Base-by-base conservation (phyloP, 805 yeast species). In the Saturnispora ahearnii region DNA sequence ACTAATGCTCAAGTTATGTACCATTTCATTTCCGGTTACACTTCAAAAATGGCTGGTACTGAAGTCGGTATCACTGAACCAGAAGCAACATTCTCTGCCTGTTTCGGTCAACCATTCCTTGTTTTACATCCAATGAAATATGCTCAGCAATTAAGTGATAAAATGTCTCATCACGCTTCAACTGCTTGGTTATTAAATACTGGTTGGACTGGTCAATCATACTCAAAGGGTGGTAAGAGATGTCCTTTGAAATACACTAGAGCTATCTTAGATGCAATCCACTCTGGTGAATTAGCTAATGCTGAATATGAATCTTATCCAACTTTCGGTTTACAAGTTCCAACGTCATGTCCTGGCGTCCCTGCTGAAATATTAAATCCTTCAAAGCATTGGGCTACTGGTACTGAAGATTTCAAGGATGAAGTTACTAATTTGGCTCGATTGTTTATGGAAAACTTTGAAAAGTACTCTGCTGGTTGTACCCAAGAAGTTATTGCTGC, bases 1-100 rank as follows among this genome's bases (percentile, higher is more conserved):
- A 78, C 95, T 38, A 88, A 88, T 65, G 87, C 91, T 61, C 98
- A 91, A 74, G 98, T 91, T 57, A 91, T 93, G 98, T 91, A 93
- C 79, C 98, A 91, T 74, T 91, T 91, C 74, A 91, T 91, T 61
- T 85, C 96, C 56, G 99, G 99, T 63, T 91, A 91, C 79, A 91
- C 99, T 55, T 91, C 98, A 50, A 91, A 93, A 81, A 91, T 91
- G 96, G 96, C 99, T 55, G 98, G 98, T 69, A 91, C 99, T 48
- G 99, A 91, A 73, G 95, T 87, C 69, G 99, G 99, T 71, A 87
- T 91, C 58, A 90, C 97, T 55, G 97, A 91, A 74, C 98, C 99
- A 55, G 89, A 87, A 71, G 96, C 97, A 51, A 88, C 96, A 18
- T 91, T 91, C 81, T 87, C 96, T 54, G 96, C 99, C 49, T 91